Conservation (phyloP, 805 yeast species). For the Groenewaldozyma salmanticensis region DNA sequence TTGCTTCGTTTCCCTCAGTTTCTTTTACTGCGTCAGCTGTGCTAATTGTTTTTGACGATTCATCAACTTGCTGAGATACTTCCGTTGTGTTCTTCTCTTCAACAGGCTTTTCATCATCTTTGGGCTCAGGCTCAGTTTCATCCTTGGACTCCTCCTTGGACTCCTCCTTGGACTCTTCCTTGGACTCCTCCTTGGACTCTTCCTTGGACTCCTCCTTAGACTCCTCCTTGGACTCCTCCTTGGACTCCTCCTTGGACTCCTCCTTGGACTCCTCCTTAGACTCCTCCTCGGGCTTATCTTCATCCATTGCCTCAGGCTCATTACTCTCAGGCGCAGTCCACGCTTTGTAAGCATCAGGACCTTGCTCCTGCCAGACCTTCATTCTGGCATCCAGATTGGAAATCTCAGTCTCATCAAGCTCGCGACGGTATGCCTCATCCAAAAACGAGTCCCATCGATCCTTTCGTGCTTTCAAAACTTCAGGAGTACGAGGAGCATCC, state of each 20-base stretch:
- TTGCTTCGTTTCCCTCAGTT: too few species aligned
- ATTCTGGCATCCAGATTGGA: constrained; percentile 20
- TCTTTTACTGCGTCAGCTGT: too few species aligned
- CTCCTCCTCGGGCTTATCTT: constrained; percentile 7
- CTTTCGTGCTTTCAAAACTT: constrained; percentile 11
- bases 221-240: too few species aligned
- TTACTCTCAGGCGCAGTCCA: constrained; percentile 7
- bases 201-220: too few species aligned
- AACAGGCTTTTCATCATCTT: constrained; percentile 1
- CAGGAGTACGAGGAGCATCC: constrained; percentile 5
- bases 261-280: too few species aligned
- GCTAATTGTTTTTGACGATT: background rate
- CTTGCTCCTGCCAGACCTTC: constrained; percentile 17
- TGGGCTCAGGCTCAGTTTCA: background rate
- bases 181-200: too few species aligned
- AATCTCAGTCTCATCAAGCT: constrained; percentile 34
- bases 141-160: background rate
- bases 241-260: too few species aligned
- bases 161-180: constrained; percentile 7
- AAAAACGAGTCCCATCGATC: constrained; percentile 31
- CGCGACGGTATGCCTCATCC: constrained; percentile 51
- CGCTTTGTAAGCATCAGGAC: constrained; percentile 15
- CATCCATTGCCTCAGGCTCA: constrained; percentile 1
- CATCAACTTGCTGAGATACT: background rate
- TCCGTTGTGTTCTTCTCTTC: background rate